Evolutionary conservation across 495 filamentous ascomycete species (phyloP).

Genomic region (Xylaria flabelliformis): DNA sequence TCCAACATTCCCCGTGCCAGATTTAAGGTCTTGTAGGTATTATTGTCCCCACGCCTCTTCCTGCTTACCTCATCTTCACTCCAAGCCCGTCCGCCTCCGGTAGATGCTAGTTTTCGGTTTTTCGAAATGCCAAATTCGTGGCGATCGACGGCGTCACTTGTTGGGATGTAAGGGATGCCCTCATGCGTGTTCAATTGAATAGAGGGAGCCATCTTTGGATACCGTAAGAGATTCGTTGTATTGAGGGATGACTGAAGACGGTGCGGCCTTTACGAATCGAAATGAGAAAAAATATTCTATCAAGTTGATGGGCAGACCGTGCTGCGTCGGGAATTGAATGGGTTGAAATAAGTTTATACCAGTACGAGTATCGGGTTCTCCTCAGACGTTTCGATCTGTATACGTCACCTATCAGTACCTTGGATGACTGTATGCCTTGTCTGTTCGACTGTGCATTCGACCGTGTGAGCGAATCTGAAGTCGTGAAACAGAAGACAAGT

Average conservation of each 20-base stretch:
- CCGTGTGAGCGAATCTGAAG: conserved; percentile 23
- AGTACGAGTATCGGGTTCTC: conserved; percentile 27
- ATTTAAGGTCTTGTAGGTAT: neutral
- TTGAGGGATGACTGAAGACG: conserved; percentile 22
- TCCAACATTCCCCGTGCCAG: conserved; percentile 9
- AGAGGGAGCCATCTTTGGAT: conserved; percentile 50
- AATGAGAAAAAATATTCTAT: conserved; percentile 26
- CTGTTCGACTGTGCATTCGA: conserved; percentile 30
- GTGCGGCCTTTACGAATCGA: conserved; percentile 35
- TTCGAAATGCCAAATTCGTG: conserved; percentile 63
- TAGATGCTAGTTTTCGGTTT: conserved; percentile 67
- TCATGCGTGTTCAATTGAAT: conserved; percentile 54
- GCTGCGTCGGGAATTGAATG: conserved; percentile 43
- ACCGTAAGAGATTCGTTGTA: conserved; percentile 22
- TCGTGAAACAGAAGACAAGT: conserved; percentile 28
- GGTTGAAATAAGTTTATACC: conserved; percentile 26
- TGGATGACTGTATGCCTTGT: conserved; percentile 20
- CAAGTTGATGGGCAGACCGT: conserved; percentile 34
- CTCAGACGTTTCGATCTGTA: conserved; percentile 21
- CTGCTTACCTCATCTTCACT: conserved; percentile 75
- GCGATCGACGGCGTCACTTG: conserved; percentile 56
- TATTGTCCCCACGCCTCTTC: conserved; percentile 10
- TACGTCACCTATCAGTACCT: conserved; percentile 29
- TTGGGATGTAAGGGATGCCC: conserved; percentile 49
- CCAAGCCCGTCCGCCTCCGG: conserved; percentile 76